A percentile compares a stretch with the other conserved stretches of the same genome.
These are phyloP conservation scores for Hsuehochloa calcarea DNA, from an alignment of 176 grass and related monocot species.

Conservation along the genomic window DNA sequence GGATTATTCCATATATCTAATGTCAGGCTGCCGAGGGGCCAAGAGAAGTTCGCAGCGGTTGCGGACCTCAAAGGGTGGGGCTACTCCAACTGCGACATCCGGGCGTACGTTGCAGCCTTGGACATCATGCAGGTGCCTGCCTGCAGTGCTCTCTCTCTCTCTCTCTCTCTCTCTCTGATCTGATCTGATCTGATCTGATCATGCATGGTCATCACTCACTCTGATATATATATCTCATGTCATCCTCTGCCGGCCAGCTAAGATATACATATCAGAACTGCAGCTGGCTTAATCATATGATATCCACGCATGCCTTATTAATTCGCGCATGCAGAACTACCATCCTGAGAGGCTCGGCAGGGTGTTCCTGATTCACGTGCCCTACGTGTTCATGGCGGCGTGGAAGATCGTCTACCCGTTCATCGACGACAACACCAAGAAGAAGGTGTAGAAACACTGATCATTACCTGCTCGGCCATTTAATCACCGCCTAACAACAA, in stretches of 20 bases:
- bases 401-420: slow-evolving; percentile 91
- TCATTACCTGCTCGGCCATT: neutral
- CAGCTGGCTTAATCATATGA: too few species aligned
- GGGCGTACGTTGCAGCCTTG: slow-evolving; percentile 52
- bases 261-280: neutral
- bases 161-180: too few species aligned
- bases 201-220: too few species aligned
- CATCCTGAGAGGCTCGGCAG: slow-evolving; percentile 70
- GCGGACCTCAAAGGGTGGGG: slow-evolving; percentile 66
- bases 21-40: slow-evolving; percentile 38
- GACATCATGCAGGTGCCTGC: slow-evolving; percentile 58
- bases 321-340: slow-evolving; percentile 48
- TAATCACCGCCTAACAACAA: neutral
- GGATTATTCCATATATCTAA: neutral
- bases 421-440: slow-evolving; percentile 80
- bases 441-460: slow-evolving; percentile 38
- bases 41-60: slow-evolving; percentile 71
- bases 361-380: slow-evolving; percentile 62
- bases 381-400: slow-evolving; percentile 72
- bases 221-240: too few species aligned
- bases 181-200: too few species aligned
- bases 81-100: slow-evolving; percentile 70
- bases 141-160: too few species aligned
- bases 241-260: neutral
- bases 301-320: neutral